Evolutionary conservation across 306 rosid species (phyloP), one percentile per base, ranked within the genome.

Genomic region (Prosopis cineraria): DNA sequence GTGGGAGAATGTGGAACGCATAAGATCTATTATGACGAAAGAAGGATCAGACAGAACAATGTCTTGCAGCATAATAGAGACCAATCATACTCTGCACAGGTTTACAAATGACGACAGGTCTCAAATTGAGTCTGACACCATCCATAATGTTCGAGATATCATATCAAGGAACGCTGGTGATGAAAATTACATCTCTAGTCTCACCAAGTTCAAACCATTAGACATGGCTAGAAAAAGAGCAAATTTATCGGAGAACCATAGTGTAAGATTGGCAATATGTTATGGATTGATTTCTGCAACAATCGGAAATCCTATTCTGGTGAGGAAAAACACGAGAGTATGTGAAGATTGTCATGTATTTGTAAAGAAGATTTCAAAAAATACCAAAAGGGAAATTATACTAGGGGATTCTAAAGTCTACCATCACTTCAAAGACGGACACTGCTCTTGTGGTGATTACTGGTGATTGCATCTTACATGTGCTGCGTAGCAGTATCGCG

Each of bases 231-330:
- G 73, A 11, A 77, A 56, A 72, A 84, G 55, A 68, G 81, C 78
- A 58, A 81, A 75, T 40, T 74, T 60, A 11, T 77, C 82, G 2
- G 80, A 75, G 78, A 66, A 70, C 71, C 94, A 90, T 66, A 73
- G 91, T 33, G 87, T 90, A 56, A 84, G 88, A 84, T 79, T 88
- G 85, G 91, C 94, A 39, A 67, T 86, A 62, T 86, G 87, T 82
- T 88, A 78, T 22, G 91, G 90, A 20, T 62, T 90, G 74, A 90
- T 90, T 77, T 82, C 91, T 64, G 74, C 86, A 4, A 73, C 80
- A 39, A 62, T 90, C 63, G 84, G 90, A 73, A 68, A 55, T 76
- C 89, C 90, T 34, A 82, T 90, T 50, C 62, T 88, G 25, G 90
- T 88, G 30, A 78, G 85, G 71, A 84, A 88, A 52, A 90, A 88